phyloP scores from a whole-genome alignment of 2,329 filamentous ascomycete genomes.

The Xylaria sp. region DNA sequence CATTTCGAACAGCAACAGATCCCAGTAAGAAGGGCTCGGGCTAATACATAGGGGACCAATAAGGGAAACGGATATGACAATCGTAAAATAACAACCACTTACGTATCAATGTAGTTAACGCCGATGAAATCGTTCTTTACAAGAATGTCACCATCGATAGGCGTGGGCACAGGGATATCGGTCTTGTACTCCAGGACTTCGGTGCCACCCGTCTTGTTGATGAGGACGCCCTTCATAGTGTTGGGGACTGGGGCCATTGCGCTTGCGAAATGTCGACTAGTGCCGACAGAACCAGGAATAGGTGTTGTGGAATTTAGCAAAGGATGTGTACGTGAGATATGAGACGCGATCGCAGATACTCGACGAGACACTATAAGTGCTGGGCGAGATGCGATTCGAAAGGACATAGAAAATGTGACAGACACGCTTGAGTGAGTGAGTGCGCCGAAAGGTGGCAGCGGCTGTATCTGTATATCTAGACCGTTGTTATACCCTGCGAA shows the following conservation, averaged over 20 bases:
- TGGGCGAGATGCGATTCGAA: constrained; percentile 36
- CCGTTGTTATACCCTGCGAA: neutral
- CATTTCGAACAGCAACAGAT: neutral
- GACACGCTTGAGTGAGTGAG: constrained; percentile 1
- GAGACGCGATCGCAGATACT: constrained; percentile 34
- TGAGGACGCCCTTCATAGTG: constrained; percentile 78
- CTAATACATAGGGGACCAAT: neutral
- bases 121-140: constrained; percentile 84
- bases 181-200: constrained; percentile 78
- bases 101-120: constrained; percentile 90
- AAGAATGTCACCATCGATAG: constrained; percentile 76
- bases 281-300: constrained; percentile 1
- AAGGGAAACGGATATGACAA: neutral
- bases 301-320: constrained; percentile 14
- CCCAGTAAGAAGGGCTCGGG: neutral
- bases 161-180: constrained; percentile 75
- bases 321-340: constrained; percentile 34
- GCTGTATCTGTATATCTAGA: neutral
- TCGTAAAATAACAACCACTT: constrained; percentile 40
- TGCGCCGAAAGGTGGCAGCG: neutral
- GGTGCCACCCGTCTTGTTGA: constrained; percentile 76
- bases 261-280: constrained; percentile 16
- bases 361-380: constrained; percentile 35
- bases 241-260: constrained; percentile 60
- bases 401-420: constrained; percentile 33